Conservation (phyloP, 805 yeast genomes). For the Lipomyces japonicus region DNA sequence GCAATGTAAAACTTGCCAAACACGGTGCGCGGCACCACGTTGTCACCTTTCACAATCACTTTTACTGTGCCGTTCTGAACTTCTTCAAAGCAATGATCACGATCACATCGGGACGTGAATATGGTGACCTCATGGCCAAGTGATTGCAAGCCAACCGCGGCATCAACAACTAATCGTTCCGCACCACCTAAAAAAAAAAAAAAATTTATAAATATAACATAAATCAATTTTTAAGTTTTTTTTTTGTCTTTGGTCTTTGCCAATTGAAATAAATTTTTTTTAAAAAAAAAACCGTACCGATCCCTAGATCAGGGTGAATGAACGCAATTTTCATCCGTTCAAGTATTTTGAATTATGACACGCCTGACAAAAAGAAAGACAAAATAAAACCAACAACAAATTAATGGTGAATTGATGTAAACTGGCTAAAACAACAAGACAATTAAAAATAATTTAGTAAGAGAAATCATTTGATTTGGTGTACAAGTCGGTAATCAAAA, state of each 20-base stretch:
- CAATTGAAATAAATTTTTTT: not conserved
- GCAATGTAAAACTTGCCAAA: slow-evolving; percentile 66
- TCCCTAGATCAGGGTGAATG: slow-evolving; percentile 93
- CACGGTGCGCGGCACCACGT: slow-evolving; percentile 66
- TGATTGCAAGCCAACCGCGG: slow-evolving; percentile 80
- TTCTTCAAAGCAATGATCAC: slow-evolving; percentile 86
- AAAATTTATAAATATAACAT: not conserved
- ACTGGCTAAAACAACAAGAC: too few relatives aligned
- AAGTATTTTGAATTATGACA: too few relatives aligned
- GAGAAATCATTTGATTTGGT: too few relatives aligned
- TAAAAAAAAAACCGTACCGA: slow-evolving; percentile 47
- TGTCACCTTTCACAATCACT: slow-evolving; percentile 75
- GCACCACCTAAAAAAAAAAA: slow-evolving; percentile 68
- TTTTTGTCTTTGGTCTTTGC: not conserved
- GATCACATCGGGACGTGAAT: slow-evolving; percentile 89
- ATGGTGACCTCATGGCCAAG: slow-evolving; percentile 60
- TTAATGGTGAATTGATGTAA: too few relatives aligned
- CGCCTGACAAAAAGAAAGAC: too few relatives aligned
- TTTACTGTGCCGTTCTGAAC: slow-evolving; percentile 51
- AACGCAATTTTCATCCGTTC: slow-evolving; percentile 69
- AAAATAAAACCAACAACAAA: too few relatives aligned
- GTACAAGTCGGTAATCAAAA: too few relatives aligned
- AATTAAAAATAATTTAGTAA: too few relatives aligned
- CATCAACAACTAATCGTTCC: slow-evolving; percentile 92
- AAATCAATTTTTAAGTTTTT: too few relatives aligned